These are phyloP conservation scores for Phoma herbarum DNA, from an alignment of 2,329 filamentous ascomycete species.

Conservation along the genomic window DNA sequence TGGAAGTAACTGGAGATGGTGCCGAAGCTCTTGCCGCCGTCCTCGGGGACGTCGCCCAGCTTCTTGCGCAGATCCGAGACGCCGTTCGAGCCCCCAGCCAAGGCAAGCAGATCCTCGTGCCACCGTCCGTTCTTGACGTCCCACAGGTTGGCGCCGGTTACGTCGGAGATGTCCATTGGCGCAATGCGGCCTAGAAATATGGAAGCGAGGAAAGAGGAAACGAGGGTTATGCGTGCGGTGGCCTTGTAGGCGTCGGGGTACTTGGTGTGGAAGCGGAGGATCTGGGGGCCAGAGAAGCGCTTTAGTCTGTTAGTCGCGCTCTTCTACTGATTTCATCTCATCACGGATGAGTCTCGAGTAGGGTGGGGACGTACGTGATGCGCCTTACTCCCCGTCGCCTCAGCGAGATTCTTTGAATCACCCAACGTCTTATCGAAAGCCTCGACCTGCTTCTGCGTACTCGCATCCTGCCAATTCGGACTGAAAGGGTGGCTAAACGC, in stretches of 20 bases:
- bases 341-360: not conserved
- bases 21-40: constrained; percentile 83
- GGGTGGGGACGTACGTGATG: constrained; percentile 77
- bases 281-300: constrained; percentile 98
- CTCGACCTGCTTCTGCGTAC: constrained; percentile 91
- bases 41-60: constrained; percentile 79
- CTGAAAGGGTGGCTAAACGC: constrained; percentile 86
- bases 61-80: constrained; percentile 75
- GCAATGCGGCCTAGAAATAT: constrained; percentile 86
- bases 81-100: constrained; percentile 66
- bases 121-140: constrained; percentile 79
- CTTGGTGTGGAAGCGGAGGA: constrained; percentile 83
- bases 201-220: constrained; percentile 94
- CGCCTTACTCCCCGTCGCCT: constrained; percentile 87
- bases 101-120: constrained; percentile 76
- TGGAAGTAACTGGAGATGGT: constrained; percentile 81
- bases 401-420: constrained; percentile 72
- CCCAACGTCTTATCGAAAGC: constrained; percentile 80
- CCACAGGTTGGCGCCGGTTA: constrained; percentile 97
- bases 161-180: constrained; percentile 91
- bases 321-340: not conserved
- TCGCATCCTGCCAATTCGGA: constrained; percentile 98
- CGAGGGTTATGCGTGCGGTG: constrained; percentile 87
- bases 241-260: constrained; percentile 81
- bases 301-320: constrained; percentile 48